Evolutionary conservation across 176 grass and related monocot species (phyloP).

Genomic region (Canna indica): DNA sequence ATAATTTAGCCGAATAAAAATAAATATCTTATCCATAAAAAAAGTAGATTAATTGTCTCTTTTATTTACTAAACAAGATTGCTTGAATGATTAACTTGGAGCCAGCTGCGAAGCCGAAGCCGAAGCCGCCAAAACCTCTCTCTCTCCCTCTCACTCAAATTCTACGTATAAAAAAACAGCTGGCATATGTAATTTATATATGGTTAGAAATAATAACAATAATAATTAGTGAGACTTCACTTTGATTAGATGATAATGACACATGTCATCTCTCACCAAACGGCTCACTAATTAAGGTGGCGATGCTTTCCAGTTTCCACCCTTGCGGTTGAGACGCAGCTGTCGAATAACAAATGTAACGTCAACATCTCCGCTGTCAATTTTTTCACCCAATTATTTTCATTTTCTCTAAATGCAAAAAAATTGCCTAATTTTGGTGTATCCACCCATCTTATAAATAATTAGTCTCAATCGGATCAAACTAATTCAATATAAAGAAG

Average conservation of each 20-base stretch:
- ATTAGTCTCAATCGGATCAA: not conserved
- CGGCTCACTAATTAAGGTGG: not conserved
- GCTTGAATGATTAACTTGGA: too few relatives aligned
- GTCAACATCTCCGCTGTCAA: too few relatives aligned
- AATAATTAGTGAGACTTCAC: not conserved
- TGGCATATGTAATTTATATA: not conserved
- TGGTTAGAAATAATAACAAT: not conserved
- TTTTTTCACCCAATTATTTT: too few relatives aligned
- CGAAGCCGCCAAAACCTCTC: too few relatives aligned
- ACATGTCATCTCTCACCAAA: not conserved
- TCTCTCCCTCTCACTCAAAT: too few relatives aligned
- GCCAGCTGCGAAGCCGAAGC: too few relatives aligned
- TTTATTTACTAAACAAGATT: too few relatives aligned
- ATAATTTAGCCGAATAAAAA: too few relatives aligned
- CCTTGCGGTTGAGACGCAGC: not conserved
- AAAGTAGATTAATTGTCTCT: too few relatives aligned
- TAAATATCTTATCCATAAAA: too few relatives aligned
- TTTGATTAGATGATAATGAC: not conserved
- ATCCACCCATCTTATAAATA: not conserved
- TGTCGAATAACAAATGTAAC: not conserved
- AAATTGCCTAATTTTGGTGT: too few relatives aligned
- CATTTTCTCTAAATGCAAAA: too few relatives aligned
- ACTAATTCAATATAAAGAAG: not conserved
- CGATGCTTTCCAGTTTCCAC: not conserved
- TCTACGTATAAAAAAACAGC: not conserved